phyloP scores from a whole-genome alignment of 306 rosid species.

The Cucurbita argyrosperma region DNA sequence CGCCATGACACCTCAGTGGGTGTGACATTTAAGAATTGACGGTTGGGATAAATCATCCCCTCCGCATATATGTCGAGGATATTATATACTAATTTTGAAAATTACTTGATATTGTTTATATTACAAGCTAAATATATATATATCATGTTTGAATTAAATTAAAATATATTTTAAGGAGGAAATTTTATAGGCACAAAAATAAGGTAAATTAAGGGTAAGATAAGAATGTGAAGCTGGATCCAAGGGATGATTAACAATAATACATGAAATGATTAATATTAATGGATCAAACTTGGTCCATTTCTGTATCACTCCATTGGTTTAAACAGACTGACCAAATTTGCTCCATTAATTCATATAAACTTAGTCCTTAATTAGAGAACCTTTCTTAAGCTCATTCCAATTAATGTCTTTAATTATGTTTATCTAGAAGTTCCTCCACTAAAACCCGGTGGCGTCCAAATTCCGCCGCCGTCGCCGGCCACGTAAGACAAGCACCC shows the following conservation, averaged over 20 bases:
- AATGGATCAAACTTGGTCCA: slow-evolving; percentile 82
- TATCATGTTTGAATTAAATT: not conserved
- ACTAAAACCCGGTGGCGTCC: slow-evolving; percentile 45
- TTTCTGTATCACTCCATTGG: slow-evolving; percentile 12
- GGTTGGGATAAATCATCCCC: not conserved
- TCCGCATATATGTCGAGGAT: too few species aligned
- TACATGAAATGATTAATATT: slow-evolving; percentile 17
- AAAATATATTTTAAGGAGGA: not conserved
- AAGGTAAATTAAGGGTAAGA: not conserved
- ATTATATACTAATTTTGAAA: too few species aligned
- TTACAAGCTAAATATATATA: too few species aligned
- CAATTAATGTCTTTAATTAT: not conserved
- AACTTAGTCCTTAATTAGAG: not conserved
- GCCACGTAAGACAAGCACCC: slow-evolving; percentile 68
- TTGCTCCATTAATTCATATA: slow-evolving; percentile 41
- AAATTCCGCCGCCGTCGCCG: slow-evolving; percentile 24
- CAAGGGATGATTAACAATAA: not conserved
- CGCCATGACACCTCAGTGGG: not conserved
- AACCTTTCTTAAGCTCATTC: not conserved
- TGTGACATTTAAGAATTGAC: not conserved
- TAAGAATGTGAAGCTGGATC: not conserved
- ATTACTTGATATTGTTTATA: too few species aligned
- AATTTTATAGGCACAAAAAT: not conserved
- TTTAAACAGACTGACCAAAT: slow-evolving; percentile 38
- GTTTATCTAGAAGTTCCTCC: slow-evolving; percentile 19